phyloP scores from a whole-genome alignment of 2,329 filamentous ascomycete genomes.

The Phyllosticta paracitricarpa region DNA sequence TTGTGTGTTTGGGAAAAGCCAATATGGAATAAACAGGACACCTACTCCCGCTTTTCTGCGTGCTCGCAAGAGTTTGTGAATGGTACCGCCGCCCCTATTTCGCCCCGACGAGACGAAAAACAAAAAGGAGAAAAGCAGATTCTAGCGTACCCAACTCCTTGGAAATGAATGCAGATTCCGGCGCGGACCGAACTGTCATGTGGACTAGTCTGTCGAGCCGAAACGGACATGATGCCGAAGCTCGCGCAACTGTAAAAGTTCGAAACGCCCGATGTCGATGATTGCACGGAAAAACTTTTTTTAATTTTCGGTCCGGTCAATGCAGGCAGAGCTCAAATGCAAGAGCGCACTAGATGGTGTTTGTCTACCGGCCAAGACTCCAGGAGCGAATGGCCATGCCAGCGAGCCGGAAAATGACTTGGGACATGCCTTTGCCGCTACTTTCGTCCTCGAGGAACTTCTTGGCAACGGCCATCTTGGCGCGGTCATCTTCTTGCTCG shows the following conservation, averaged over 20 bases:
- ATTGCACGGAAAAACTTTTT: background rate
- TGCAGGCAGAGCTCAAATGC: background rate
- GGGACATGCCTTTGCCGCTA: conserved; percentile 31
- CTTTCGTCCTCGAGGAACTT: conserved; percentile 39
- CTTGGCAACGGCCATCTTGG: conserved; percentile 39
- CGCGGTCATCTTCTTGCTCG: conserved; percentile 26
- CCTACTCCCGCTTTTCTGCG: background rate
- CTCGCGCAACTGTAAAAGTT: background rate
- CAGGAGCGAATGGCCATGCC: conserved; percentile 39
- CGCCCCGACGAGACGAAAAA: background rate
- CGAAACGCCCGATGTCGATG: background rate
- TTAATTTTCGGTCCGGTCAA: background rate
- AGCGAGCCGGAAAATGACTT: conserved; percentile 39
- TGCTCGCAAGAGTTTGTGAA: background rate
- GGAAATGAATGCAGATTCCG: background rate
- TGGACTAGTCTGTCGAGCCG: background rate
- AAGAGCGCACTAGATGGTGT: background rate
- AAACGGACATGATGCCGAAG: background rate
- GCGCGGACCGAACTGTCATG: background rate
- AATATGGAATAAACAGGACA: background rate
- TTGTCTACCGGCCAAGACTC: conserved; percentile 14
- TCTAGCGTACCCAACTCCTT: background rate
- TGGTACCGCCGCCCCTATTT: background rate
- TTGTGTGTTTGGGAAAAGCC: background rate
- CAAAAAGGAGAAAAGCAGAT: background rate